Evolutionary conservation across 2,329 filamentous ascomycete genomes (phyloP), one percentile per base, ranked within the genome.

Genomic region (Paramyrothecium roridum): DNA sequence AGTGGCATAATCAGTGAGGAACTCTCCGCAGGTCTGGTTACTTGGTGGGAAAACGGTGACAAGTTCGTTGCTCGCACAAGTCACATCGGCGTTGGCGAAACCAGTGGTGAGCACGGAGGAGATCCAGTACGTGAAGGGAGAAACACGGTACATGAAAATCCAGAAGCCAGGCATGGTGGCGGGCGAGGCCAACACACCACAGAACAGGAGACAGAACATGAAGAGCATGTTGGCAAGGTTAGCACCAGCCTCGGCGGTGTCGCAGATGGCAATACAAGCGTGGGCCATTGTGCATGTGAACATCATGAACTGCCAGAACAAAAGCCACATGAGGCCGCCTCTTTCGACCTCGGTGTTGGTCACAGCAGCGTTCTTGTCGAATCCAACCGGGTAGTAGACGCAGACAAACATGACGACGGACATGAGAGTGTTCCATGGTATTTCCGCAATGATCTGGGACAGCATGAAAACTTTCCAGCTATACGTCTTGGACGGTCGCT

Each of bases 391-490:
- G 68, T 93, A 96, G 78, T 96, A 96, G 82, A 89, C 92, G 69
- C 80, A 86, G 65, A 91, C 79, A 75, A 81, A 96, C 75, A 93
- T 86, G 61, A 96, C 73, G 17, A 87, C 79, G 1, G 86, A 84
- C 80, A 90, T 87, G 52, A 95, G 73, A 0, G 86, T 82, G 69
- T 95, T 91, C 87, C 90, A 96, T 0, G 91, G 90, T 1, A 96
- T 76, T 70, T 96, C 93, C 56, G 91, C 90, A 13, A 92, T 72
- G 61, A 96, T 88, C 68, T 93, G 90, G 53, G 88, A 86, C 22
- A 93, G 77, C 80, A 96, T 90, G 67, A 96, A 96, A 3, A 90
- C 85, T 67, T 88, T 86, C 91, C 91, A 96, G 59, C 85, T 86
- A 73, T 96, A 96, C 0, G 89, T 85, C 75, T 93, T 93, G 54